Base-by-base conservation (phyloP, 1,284 basidiomycete species). In the Cystobasidiaceae sp. region DNA sequence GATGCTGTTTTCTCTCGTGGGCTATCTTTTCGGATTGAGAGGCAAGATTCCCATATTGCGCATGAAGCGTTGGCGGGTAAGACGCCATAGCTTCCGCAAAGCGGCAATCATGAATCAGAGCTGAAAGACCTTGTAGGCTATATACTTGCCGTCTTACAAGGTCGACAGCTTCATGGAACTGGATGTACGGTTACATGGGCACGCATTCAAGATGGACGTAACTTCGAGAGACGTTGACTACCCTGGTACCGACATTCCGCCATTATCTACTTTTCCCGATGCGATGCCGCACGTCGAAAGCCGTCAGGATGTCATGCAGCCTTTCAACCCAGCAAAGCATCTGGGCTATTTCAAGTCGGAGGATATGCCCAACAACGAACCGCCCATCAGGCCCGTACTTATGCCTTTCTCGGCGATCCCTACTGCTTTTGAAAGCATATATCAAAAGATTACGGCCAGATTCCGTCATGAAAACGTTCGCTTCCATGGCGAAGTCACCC, bases 131-230 rank as follows among this genome's bases (percentile, higher is more conserved):
- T n/a, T 41, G 39, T 25, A 61, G 59, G 44, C 59, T 8, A 51
- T 61, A 21, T 61, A 61, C 28, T 48, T 61, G 8, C 59, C 59
- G 5, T n/a, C 28, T 15, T 61, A 48, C 48, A 21, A 41, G 9
- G 6, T 50, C 2, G 59, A 61, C 37, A 30, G 30, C 27, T 9
- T 28, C 25, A 34, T 43, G 25, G 27, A 21, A 13, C 30, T 61
- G 4, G 21, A 50, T 11, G 27, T 32, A 19, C 59, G 59, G 4
- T 17, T 61, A 3, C 19, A 11, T 8, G 48, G 48, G 5, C 9
- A 15, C 19, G 59, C 39, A 13, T 32, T 51, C 2, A n/a, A 44
- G 19, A 9, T 61, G 9, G 59, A 51, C 11, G 13, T 61, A 5
- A 21, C 48, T 7, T 15, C 46, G 7, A 8, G 21, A 7, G 59